Evolutionary conservation across 2,329 filamentous ascomycete species (phyloP), one percentile per base, ranked within the genome.

Genomic region (Kalmusia sp.): DNA sequence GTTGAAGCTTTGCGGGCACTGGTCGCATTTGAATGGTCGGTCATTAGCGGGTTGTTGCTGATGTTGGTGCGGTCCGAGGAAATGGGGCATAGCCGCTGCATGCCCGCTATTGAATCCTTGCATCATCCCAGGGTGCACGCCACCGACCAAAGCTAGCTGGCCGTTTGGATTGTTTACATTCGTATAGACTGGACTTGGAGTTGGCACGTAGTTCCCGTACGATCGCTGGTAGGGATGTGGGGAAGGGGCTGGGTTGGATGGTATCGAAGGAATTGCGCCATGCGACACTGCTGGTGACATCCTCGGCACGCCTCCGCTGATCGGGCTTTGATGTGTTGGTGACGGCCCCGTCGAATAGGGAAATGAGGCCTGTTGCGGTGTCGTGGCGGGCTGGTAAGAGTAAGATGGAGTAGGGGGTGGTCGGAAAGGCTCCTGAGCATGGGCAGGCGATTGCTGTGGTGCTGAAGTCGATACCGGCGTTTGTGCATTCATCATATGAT

Each of bases 1-100:
- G 74, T 96, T 98, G 79, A 99, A 99, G 31, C 91, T 93, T 72
- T 96, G 92, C 0, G 90, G 86, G 69, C 95, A 99, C 70, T 90
- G 84, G 64, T 98, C 92, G 72, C 95, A 99, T 75, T 93, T 93
- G 80, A 96, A 98, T 0, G 95, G 95, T 4, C 93, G 86, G 63
- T 98, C 93, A 51, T 89, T 88, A 24, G 83, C 80, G 8, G 82
- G 78, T 17, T 79, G 76, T 57, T 82, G 68, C 58, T 82, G 82
- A 40, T 77, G 76, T 25, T 72, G 73, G 11, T 83, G 80, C 52
- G 84, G 84, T 12, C 79, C 79, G 57, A 84, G 80, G 59, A 82
- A 79, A 51, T 80, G 79, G 55, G 91, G 90, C 75, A 93, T 84
- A 58, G 86, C 86, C 59, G 77, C 85, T 64, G 76, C 81, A 75